phyloP scores from a whole-genome alignment of 768 basidiomycete genomes.

The Mycena olivaceomarginata region DNA sequence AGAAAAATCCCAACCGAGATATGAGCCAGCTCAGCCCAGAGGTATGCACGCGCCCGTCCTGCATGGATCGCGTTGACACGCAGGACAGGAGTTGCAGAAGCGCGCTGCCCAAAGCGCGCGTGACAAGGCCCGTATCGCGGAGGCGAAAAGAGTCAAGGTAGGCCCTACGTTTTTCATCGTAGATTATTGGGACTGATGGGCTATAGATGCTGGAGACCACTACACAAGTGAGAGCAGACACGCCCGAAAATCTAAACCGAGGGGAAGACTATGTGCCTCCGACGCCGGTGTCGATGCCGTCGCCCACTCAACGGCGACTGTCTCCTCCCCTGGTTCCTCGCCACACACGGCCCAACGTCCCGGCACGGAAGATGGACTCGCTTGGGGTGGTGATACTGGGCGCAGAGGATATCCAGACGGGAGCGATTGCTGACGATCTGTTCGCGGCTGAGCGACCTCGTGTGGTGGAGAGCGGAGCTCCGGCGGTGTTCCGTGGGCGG shows the following conservation, averaged over 20 bases:
- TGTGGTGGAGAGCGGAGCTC: neutral
- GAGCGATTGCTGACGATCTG: conserved; percentile 38
- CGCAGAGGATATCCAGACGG: conserved; percentile 43
- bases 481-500: conserved; percentile 16
- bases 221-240: conserved; percentile 10
- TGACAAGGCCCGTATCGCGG: conserved; percentile 56
- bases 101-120: conserved; percentile 61
- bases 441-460: conserved; percentile 34
- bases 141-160: conserved; percentile 49
- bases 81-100: conserved; percentile 47
- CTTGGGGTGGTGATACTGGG: conserved; percentile 4
- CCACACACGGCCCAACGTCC: conserved; percentile 40
- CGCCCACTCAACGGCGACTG: conserved; percentile 43
- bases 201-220: neutral
- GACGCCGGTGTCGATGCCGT: conserved; percentile 48
- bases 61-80: conserved; percentile 41
- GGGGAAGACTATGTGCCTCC: conserved; percentile 38
- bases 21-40: conserved; percentile 34
- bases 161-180: neutral
- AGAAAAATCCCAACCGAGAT: conserved; percentile 22
- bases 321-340: conserved; percentile 30
- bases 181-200: neutral
- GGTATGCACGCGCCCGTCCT: conserved; percentile 3
- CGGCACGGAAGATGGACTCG: conserved; percentile 7
- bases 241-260: conserved; percentile 19